These are phyloP conservation scores for Teratosphaeria epicoccoides DNA, from an alignment of 2,329 filamentous ascomycete species.

Conservation along the genomic window DNA sequence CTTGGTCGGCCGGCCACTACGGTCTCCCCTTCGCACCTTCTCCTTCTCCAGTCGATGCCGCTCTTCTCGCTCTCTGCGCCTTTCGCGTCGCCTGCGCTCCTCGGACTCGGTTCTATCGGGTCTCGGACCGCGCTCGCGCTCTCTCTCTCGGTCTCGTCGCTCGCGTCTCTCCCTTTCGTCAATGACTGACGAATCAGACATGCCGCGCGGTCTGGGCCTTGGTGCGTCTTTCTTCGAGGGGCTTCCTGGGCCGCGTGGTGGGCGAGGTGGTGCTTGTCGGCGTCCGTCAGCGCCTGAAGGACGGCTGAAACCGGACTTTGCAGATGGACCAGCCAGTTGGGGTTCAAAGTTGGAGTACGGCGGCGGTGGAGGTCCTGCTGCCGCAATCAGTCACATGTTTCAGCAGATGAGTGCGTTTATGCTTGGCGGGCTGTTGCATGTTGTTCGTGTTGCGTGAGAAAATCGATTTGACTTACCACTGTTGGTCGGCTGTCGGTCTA, in stretches of 20 bases:
- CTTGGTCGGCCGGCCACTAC: constrained; percentile 6
- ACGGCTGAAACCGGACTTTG: constrained; percentile 42
- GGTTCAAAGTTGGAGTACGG: constrained; percentile 30
- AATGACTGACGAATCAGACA: constrained; percentile 68
- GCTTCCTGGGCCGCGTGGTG: constrained; percentile 34
- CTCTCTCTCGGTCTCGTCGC: constrained; percentile 30
- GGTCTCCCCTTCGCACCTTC: constrained; percentile 29
- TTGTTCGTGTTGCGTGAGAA: neutral
- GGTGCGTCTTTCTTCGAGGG: constrained; percentile 27
- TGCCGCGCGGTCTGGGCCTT: constrained; percentile 51
- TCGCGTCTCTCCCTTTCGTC: constrained; percentile 50
- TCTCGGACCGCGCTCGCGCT: constrained; percentile 12
- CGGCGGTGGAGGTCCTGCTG: constrained; percentile 13
- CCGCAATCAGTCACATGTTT: constrained; percentile 1
- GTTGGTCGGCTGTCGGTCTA: constrained; percentile 42
- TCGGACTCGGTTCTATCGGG: constrained; percentile 31
- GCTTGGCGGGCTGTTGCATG: neutral
- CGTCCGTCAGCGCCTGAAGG: constrained; percentile 56
- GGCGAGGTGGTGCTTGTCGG: constrained; percentile 28
- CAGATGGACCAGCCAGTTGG: constrained; percentile 33
- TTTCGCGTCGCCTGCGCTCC: constrained; percentile 40
- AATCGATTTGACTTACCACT: constrained; percentile 21
- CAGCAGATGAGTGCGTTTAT: neutral
- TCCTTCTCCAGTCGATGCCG: constrained; percentile 37
- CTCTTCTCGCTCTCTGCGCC: constrained; percentile 41